Base-by-base conservation (phyloP, 169 alveolate genomes). In the Babesia gibsoni region DNA sequence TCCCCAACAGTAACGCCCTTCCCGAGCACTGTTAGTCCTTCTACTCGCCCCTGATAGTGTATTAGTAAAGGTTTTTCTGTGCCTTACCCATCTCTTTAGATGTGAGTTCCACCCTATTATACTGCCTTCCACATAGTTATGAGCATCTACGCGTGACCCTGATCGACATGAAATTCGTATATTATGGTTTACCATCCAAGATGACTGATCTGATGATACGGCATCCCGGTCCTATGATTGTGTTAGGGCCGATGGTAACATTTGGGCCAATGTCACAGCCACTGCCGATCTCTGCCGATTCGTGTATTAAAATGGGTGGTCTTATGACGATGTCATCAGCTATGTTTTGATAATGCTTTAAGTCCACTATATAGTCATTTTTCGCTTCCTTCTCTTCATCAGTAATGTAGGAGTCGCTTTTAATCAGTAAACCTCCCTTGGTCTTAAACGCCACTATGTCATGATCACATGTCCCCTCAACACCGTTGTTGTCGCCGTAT, bases 201-300 rank as follows among this genome's bases (percentile, higher is more conserved):
- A 96, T 89, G 39, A 94, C 88, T 37, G 96, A 64, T 56, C 92
- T 86, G 52, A 83, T 79, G 10, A 96, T 91, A 53, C 98, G 87
- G 37, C 93, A 93, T 20, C 99, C 99, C 20, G 89, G 89, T 36
- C 96, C 98, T 16, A 97, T 87, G 3, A 69, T 84, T 42, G 96
- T 95, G 63, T 95, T 91, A 32, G 91, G 93, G 10, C 98, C 99
- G 23, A 95, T 79, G 29, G 92, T 91, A 37, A 94, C 98, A 73
- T 94, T 91, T 3, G 97, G 97, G 0, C 98, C 98, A 45, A 95
- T 89, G 41, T 73, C 65, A 48, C 95, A 90, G 61, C 90, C 95
- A 25, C 82, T 73, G 43, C 94, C 96, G 42, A 95, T 88, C 57
- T 45, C 66, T 5, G 96, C 91, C 36, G 92, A 81, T 27, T 92